Conservation (phyloP, 495 filamentous ascomycete genomes). For the Daldinia bambusicola region DNA sequence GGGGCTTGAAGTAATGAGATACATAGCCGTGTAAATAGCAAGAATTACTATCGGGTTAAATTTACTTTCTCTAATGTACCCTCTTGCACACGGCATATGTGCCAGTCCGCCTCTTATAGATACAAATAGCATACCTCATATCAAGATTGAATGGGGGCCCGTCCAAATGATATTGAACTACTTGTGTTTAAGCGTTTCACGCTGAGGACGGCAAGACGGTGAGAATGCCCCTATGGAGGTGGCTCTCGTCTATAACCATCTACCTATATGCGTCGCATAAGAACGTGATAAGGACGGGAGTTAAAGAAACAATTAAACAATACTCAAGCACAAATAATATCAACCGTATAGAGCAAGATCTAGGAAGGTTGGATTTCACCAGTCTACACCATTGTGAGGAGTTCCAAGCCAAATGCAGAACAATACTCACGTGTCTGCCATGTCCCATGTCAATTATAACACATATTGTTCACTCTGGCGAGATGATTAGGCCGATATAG, state of each 20-base stretch:
- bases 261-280: not conserved
- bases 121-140: not conserved
- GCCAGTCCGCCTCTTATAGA: not conserved
- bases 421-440: not conserved
- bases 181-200: too few species aligned
- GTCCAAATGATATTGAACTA: too few species aligned
- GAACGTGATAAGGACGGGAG: not conserved
- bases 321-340: not conserved
- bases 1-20: slow-evolving; percentile 7
- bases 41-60: slow-evolving; percentile 22
- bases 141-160: not conserved
- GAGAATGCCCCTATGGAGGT: too few species aligned
- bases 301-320: not conserved
- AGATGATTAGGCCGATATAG: not conserved
- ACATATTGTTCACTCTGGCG: not conserved
- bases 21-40: slow-evolving; percentile 39
- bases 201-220: too few species aligned
- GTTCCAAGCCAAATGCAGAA: not conserved
- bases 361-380: not conserved
- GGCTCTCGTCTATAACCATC: not conserved
- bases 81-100: not conserved
- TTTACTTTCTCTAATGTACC: not conserved
- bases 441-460: not conserved
- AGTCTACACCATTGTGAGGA: not conserved
- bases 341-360: not conserved